Evolutionary conservation across 2,329 filamentous ascomycete genomes (phyloP).

Genomic region (Ophiocordyceps camponoti-floridani): DNA sequence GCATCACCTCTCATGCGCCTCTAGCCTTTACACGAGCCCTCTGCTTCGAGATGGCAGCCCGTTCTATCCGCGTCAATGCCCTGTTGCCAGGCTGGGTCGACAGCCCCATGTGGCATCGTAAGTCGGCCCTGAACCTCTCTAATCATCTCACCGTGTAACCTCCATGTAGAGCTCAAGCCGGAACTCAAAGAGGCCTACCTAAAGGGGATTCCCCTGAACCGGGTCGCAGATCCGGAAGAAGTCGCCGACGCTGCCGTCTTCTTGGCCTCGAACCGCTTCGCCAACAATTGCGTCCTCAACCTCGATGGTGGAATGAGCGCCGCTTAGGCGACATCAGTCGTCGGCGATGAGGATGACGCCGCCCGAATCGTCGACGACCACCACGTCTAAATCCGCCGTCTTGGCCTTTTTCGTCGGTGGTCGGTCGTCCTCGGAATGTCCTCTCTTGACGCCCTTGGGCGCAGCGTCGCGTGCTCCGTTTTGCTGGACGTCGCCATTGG

Average conservation of each 20-base stretch:
- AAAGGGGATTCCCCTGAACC: slow-evolving; percentile 40
- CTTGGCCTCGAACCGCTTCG: slow-evolving; percentile 60
- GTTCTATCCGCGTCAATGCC: slow-evolving; percentile 57
- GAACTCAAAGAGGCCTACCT: slow-evolving; percentile 20
- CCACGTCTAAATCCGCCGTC: slow-evolving; percentile 19
- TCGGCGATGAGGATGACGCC: slow-evolving; percentile 53
- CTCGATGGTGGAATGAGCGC: slow-evolving; percentile 73
- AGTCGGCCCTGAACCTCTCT: slow-evolving; percentile 10
- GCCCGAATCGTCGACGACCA: slow-evolving; percentile 32
- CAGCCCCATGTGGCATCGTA: slow-evolving; percentile 63
- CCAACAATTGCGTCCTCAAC: slow-evolving; percentile 75
- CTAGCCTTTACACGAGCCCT: slow-evolving; percentile 51
- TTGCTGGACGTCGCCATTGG: slow-evolving; percentile 19
- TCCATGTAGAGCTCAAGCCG: slow-evolving; percentile 16
- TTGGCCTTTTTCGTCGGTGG: slow-evolving; percentile 32
- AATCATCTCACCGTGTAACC: slow-evolving; percentile 10
- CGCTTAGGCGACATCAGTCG: slow-evolving; percentile 30
- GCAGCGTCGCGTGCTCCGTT: slow-evolving; percentile 21
- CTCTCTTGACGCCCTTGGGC: slow-evolving; percentile 26
- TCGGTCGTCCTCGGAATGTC: slow-evolving; percentile 22
- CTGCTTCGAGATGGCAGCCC: slow-evolving; percentile 40
- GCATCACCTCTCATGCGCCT: slow-evolving; percentile 1
- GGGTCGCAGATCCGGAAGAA: slow-evolving; percentile 52
- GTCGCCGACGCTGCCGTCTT: slow-evolving; percentile 72
- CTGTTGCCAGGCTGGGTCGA: slow-evolving; percentile 71